Evolutionary conservation across 2,329 filamentous ascomycete genomes (phyloP), one percentile per base, ranked within the genome.

Genomic region (Hymenoscyphus scutula): DNA sequence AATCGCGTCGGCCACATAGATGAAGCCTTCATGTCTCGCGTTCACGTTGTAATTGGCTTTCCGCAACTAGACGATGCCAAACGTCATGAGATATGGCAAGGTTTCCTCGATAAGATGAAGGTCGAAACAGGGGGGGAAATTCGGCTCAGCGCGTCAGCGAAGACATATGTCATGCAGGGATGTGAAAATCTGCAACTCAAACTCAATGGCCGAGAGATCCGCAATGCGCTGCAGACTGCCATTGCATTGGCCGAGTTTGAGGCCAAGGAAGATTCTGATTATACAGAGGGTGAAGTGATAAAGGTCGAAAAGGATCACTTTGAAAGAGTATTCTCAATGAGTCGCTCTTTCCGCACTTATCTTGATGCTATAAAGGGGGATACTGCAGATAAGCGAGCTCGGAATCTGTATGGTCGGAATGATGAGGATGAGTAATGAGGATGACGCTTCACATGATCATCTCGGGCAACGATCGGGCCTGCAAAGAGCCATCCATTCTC

Each of bases 1-100:
- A 76, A 78, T 30, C 74, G 77, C 1, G 75, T 77, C 45, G 62
- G 72, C 2, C 62, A 64, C 19, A 74, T 79, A 53, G 77, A 79
- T 56, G 72, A 75, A 17, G 76, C 76, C 0, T 74, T 79, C 63
- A 70, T 71, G 19, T 72, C 68, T 17, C 70, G 75, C 13, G 73
- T 76, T 59, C 74, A 76, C 59, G 67, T 76, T 5, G 64, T 69
- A 2, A 64, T 76, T 23, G 63, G 67, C 23, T 76, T 75, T 60
- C 61, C 63, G 8, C 62, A 67, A 17, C 62, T 72, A 3, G 65
- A 64, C 19, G 64, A 68, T 3, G 61, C 62, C 2, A 64, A 68
- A 1, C 63, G 70, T 11, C 61, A 37, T 13, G 63, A 71, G 29
- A 71, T 75, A 27, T 75, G 72, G 70, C 62, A 62, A 30, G 69